Evolutionary conservation across 106 monocot species (phyloP).

Genomic region (Phalaenopsis equestris): DNA sequence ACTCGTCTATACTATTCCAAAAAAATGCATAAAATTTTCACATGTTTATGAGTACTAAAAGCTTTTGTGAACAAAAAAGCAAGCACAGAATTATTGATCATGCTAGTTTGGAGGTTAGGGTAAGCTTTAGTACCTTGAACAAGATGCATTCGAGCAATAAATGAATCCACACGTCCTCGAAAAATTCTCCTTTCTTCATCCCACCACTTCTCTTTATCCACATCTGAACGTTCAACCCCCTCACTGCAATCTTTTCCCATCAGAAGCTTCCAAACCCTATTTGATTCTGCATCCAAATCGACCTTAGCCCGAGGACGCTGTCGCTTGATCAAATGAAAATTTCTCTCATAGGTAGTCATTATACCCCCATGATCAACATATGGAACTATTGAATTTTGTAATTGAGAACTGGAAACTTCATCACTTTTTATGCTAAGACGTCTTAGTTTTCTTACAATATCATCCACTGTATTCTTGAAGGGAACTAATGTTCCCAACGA

Average conservation of each 20-base stretch:
- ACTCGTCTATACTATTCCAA: neutral
- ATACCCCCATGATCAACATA: conserved; percentile 28
- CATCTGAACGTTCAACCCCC: conserved; percentile 13
- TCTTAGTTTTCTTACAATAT: conserved; percentile 36
- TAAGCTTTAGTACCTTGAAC: conserved; percentile 67
- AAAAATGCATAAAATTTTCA: neutral
- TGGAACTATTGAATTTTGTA: conserved; percentile 50
- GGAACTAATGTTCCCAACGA: conserved; percentile 6
- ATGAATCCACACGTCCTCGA: conserved; percentile 65
- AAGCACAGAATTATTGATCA: neutral
- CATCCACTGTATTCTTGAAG: conserved; percentile 27
- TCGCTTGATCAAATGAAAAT: conserved; percentile 28
- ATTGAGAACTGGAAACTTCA: conserved; percentile 9
- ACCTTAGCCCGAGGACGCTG: conserved; percentile 54
- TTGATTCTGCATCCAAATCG: conserved; percentile 60
- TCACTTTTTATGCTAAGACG: conserved; percentile 31
- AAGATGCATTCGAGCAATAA: conserved; percentile 93
- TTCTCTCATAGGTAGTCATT: conserved; percentile 39
- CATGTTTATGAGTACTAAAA: neutral
- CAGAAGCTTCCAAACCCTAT: conserved; percentile 78
- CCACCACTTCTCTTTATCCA: conserved; percentile 74
- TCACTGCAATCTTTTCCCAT: conserved; percentile 56
- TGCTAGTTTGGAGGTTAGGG: neutral
- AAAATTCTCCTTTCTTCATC: conserved; percentile 77
- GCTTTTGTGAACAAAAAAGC: neutral